A percentile compares a stretch with the other conserved stretches of the same genome.
These are phyloP conservation scores for Nemania bipapillata DNA, from an alignment of 2,329 filamentous ascomycete genomes.

Conservation along the genomic window DNA sequence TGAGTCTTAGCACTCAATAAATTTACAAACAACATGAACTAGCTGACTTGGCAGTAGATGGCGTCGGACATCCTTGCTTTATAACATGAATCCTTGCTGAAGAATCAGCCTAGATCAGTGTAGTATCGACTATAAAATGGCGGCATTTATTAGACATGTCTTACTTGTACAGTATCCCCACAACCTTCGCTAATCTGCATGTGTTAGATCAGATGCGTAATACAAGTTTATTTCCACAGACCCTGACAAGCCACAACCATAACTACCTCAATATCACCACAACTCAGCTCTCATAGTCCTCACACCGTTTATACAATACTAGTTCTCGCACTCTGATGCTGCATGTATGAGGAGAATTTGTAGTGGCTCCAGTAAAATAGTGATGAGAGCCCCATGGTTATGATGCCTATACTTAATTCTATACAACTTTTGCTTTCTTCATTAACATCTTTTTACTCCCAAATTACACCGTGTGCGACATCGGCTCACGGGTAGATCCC, in stretches of 20 bases:
- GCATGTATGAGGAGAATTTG: neutral
- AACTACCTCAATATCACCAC: neutral
- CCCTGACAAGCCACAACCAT: neutral
- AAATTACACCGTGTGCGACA: neutral
- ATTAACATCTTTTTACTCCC: neutral
- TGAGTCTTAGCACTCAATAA: neutral
- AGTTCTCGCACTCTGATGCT: neutral
- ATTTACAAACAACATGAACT: neutral
- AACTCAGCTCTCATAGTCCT: neutral
- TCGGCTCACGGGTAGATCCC: slow-evolving; percentile 6
- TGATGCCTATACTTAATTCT: neutral
- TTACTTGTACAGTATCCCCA: neutral
- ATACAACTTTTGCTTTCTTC: neutral
- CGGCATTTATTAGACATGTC: neutral
- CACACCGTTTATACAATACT: neutral
- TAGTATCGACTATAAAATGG: too few relatives aligned
- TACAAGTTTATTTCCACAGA: neutral
- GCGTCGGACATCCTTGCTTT: neutral
- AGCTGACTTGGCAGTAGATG: neutral
- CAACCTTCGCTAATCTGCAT: slow-evolving; percentile 15
- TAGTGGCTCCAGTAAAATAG: neutral
- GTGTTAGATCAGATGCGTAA: neutral
- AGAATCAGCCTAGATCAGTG: neutral
- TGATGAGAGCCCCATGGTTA: neutral
- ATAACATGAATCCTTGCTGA: neutral